A percentile compares a stretch with the other conserved stretches of the same genome.
phyloP scores from a whole-genome alignment of 192 early-diverging fungal genomes.

The Podila epicladia region DNA sequence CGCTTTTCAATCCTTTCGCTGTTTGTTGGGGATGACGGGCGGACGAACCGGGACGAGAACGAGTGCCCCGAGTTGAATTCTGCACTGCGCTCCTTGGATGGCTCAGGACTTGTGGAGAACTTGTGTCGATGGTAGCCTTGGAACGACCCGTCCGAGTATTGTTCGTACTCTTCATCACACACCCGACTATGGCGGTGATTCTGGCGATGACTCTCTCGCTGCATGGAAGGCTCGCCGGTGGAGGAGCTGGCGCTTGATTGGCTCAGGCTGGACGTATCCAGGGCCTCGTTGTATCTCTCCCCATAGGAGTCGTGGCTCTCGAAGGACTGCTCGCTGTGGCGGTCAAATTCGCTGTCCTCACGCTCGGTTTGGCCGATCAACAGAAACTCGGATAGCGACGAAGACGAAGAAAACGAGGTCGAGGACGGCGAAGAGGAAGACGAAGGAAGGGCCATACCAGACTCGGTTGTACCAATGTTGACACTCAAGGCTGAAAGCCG shows the following conservation, averaged over 20 bases:
- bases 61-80: too few species aligned
- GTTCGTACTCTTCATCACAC: not conserved
- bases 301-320: slow-evolving; percentile 12
- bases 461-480: not conserved
- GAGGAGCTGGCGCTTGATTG: not conserved
- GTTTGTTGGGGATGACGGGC: not conserved
- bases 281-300: not conserved
- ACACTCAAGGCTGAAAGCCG: not conserved
- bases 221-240: not conserved
- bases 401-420: slow-evolving; percentile 23
- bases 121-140: not conserved
- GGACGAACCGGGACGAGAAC: not conserved
- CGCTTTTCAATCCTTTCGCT: not conserved
- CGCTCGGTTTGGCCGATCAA: slow-evolving; percentile 40
- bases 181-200: not conserved
- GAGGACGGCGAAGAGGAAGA: slow-evolving; percentile 6
- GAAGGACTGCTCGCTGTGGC: slow-evolving; percentile 14
- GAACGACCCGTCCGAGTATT: not conserved
- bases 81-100: not conserved
- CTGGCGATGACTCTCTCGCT: not conserved
- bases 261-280: too few species aligned
- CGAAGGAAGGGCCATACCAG: not conserved
- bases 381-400: slow-evolving; percentile 38
- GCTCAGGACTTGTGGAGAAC: not conserved
- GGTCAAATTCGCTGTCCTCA: slow-evolving; percentile 24